These are phyloP conservation scores for Epichloe coenophiala DNA, from an alignment of 2,329 filamentous ascomycete genomes.

Conservation along the genomic window DNA sequence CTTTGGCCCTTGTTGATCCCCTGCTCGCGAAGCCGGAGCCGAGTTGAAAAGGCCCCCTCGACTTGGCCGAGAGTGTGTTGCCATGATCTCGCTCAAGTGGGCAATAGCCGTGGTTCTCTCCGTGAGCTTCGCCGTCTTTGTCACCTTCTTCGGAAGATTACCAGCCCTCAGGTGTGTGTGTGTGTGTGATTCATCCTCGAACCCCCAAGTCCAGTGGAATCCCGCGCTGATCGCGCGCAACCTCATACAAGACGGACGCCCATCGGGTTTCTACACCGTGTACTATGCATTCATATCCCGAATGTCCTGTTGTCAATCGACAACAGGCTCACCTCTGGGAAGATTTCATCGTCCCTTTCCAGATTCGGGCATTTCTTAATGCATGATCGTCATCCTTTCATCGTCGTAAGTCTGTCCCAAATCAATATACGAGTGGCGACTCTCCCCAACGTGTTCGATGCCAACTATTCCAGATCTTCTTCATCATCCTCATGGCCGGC, in stretches of 20 bases:
- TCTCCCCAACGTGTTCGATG: not conserved
- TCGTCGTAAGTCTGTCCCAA: slow-evolving; percentile 49
- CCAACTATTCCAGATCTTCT: slow-evolving; percentile 52
- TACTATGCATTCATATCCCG: slow-evolving; percentile 66
- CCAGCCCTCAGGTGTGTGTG: slow-evolving; percentile 66
- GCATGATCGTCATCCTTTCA: slow-evolving; percentile 76
- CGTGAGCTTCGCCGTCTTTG: slow-evolving; percentile 73
- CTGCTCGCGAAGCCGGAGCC: not conserved
- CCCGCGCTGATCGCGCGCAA: not conserved
- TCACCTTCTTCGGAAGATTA: slow-evolving; percentile 83
- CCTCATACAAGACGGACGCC: slow-evolving; percentile 62
- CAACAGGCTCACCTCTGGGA: slow-evolving; percentile 53
- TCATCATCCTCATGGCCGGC: slow-evolving; percentile 56
- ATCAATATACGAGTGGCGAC: not conserved
- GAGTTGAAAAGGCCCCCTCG: not conserved
- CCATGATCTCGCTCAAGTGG: slow-evolving; percentile 52
- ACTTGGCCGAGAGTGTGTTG: slow-evolving; percentile 5
- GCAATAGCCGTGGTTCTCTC: slow-evolving; percentile 51
- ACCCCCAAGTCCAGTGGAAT: not conserved
- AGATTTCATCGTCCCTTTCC: slow-evolving; percentile 43
- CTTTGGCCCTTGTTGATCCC: too few relatives aligned
- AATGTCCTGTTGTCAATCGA: slow-evolving; percentile 53
- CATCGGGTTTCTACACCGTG: slow-evolving; percentile 64
- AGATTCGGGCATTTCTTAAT: slow-evolving; percentile 59
- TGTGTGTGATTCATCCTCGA: slow-evolving; percentile 29